Evolutionary conservation across 2,329 filamentous ascomycete species (phyloP), one percentile per base, ranked within the genome.

Genomic region (Verticillium nubilum): DNA sequence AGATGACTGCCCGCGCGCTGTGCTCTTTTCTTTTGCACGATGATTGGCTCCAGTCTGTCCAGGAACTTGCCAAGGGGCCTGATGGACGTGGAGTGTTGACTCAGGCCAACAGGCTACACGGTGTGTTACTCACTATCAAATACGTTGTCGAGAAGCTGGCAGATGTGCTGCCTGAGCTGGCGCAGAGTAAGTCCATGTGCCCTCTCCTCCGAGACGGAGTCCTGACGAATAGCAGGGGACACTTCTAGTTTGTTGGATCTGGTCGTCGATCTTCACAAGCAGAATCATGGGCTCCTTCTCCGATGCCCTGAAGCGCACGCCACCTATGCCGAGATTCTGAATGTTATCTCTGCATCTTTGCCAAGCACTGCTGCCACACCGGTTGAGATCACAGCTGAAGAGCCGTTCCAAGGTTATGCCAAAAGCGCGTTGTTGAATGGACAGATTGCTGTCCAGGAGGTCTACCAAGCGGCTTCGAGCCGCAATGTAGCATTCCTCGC

Each of bases 1-100:
- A 94, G 66, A 91, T 93, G 70, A 89, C 91, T 1, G 90, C 91
- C 0, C 81, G 89, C 17, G 91, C 90, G 0, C 77, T 91, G 13
- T 86, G 85, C 67, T 86, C 85, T 0, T 85, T 88, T 62, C 72
- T 87, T 25, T 70, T 86, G 2, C 76, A 79, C 19, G 72, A 78
- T 3, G 72, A 76, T 26, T 86, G 83, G 82, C 68, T 81, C 0
- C 65, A 66, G 10, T 69, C 70, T 2, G 69, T 82, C 10, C 63
- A 62, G 4, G 64, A 69, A 2, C 70, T 71, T 5, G 60, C 72
- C 9, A 58, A 61, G 1, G 63, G 65, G 1, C 13, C 42, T 23
- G 42, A 47, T 10, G 23, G 42, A 19, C 42, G 23, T 5, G 5
- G 42, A 19, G 59, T 56, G 6, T 67, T 71, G 1, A 67, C 69